Evolutionary conservation across 257 asterid genomes (phyloP).

Genomic region (Solanum appendiculatum): DNA sequence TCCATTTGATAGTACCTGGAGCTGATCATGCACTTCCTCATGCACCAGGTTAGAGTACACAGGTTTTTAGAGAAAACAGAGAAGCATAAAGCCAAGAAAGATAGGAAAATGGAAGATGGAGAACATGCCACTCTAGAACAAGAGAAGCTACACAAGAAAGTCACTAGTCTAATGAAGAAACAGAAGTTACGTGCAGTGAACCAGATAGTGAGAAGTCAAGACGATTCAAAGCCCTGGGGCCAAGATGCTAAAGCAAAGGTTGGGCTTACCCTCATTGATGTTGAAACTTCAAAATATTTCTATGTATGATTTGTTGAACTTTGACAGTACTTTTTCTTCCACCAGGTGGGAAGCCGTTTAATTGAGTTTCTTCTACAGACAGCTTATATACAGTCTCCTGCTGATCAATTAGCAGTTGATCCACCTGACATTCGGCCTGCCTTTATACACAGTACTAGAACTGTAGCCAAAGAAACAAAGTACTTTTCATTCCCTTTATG

Average conservation of each 20-base stretch:
- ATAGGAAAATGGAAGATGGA: constrained; percentile 27
- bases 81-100: constrained; percentile 37
- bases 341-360: constrained; percentile 85
- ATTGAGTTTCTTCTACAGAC: constrained; percentile 77
- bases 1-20: not conserved
- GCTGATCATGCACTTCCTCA: constrained; percentile 2
- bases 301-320: not conserved
- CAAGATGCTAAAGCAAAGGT: constrained; percentile 85
- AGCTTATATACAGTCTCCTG: constrained; percentile 78
- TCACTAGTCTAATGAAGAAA: constrained; percentile 60
- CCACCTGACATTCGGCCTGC: constrained; percentile 96
- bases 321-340: not conserved
- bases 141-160: constrained; percentile 41
- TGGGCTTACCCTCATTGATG: constrained; percentile 4
- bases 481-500: constrained; percentile 9
- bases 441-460: constrained; percentile 56
- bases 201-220: constrained; percentile 49
- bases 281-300: not conserved
- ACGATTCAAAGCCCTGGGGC: constrained; percentile 70
- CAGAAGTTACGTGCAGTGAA: constrained; percentile 72
- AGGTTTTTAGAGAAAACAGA: constrained; percentile 60
- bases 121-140: constrained; percentile 27
- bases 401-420: constrained; percentile 43
- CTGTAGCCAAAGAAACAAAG: constrained; percentile 45
- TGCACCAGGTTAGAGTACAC: constrained; percentile 64